phyloP scores from a whole-genome alignment of 306 rosid genomes.

The Pyrus pyrifolia region DNA sequence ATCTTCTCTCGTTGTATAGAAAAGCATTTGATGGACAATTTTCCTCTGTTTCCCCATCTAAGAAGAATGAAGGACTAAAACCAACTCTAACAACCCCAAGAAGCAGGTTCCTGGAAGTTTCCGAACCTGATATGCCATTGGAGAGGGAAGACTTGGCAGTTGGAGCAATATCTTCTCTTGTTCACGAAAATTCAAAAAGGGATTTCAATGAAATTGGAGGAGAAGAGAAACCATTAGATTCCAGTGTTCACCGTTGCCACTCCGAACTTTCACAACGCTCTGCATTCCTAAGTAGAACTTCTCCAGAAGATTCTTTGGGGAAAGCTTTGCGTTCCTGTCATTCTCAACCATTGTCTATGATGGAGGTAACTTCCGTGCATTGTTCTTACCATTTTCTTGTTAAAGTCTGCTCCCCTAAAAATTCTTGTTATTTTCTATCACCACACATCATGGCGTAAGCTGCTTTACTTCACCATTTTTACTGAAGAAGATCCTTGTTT shows the following conservation, averaged over 20 bases:
- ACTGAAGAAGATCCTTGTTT: not conserved
- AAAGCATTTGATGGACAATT: slow-evolving; percentile 76
- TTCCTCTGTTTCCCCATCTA: slow-evolving; percentile 47
- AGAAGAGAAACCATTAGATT: slow-evolving; percentile 56
- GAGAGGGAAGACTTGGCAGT: slow-evolving; percentile 38
- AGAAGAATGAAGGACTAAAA: slow-evolving; percentile 42
- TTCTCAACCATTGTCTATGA: slow-evolving; percentile 89
- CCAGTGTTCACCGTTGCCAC: slow-evolving; percentile 75
- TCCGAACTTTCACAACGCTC: slow-evolving; percentile 71
- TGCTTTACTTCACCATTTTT: not conserved
- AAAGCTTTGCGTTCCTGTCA: slow-evolving; percentile 73
- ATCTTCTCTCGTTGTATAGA: slow-evolving; percentile 87
- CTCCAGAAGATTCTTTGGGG: slow-evolving; percentile 48
- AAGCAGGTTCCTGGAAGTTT: slow-evolving; percentile 25
- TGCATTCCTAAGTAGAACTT: slow-evolving; percentile 38
- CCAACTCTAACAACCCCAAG: slow-evolving; percentile 34
- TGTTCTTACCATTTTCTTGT: not conserved
- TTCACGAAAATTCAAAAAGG: slow-evolving; percentile 16
- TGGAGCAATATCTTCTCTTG: too few relatives aligned
- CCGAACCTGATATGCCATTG: slow-evolving; percentile 29
- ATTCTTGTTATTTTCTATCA: not conserved
- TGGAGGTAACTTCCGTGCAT: slow-evolving; percentile 50
- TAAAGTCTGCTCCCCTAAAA: not conserved
- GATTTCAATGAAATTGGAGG: slow-evolving; percentile 26
- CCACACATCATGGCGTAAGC: not conserved